Evolutionary conservation across 2,329 filamentous ascomycete genomes (phyloP), one percentile per base, ranked within the genome.

Genomic region (Colletotrichum kahawae): DNA sequence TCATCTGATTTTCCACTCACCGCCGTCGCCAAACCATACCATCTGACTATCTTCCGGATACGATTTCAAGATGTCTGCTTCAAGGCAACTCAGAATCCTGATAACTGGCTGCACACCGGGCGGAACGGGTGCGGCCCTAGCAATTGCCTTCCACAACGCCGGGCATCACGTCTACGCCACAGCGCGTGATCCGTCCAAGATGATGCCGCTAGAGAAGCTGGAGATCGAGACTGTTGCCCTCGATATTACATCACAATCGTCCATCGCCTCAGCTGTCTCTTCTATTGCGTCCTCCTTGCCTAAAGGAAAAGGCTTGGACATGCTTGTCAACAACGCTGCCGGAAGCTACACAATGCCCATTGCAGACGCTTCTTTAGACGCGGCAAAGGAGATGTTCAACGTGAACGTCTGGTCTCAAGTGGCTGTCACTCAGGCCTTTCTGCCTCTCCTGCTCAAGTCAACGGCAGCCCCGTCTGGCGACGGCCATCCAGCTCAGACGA

Each of bases 161-260:
- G 82, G 81, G 12, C 81, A 81, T 43, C 80, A 79, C 36, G 82
- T 85, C 57, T 81, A 83, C 64, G 82, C 82, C 8, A 83, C 83
- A 3, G 81, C 81, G 4, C 79, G 83, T 4, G 76, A 79, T 36
- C 74, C 78, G 8, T 76, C 78, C 60, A 81, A 82, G 51, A 76
- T 82, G 14, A 67, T 75, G 4, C 75, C 77, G 3, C 73, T 79
- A n/a, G 75, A 78, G 18, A 78, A 74, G 16, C 70, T 82, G 7
- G 78, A 79, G 8, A 74, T 78, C 9, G 12, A 36, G 7, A 71
- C 71, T 1, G 74, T 85, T 13, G 48, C 77, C 2, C 78, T 85
- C 2, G 84, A 86, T 54, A 82, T 85, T 4, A 80, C 80, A 4
- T 78, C 77, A 12, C 67, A 67, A 2, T 75, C 78, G 5, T 82